Evolutionary conservation across 2,329 filamentous ascomycete species (phyloP).

Genomic region (Cadophora sp.): DNA sequence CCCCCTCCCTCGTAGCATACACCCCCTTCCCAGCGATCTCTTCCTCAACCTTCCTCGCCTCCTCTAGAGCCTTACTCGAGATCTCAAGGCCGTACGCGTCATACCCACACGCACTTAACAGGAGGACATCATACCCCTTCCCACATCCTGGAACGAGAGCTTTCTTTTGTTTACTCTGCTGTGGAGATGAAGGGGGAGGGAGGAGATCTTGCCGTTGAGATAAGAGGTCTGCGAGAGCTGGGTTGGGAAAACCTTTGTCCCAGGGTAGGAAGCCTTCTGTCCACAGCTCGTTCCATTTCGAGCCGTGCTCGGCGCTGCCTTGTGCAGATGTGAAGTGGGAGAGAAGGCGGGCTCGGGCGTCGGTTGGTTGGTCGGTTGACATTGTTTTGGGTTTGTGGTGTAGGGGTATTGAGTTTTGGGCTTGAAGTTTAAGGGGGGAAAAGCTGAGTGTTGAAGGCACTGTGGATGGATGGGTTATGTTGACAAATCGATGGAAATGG

Average conservation of each 20-base stretch:
- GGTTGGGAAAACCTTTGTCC: constrained; percentile 61
- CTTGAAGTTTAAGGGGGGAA: not conserved
- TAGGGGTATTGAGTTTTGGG: not conserved
- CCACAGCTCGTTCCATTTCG: constrained; percentile 58
- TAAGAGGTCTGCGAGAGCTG: constrained; percentile 61
- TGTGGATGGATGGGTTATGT: too few species aligned
- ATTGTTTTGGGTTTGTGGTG: not conserved
- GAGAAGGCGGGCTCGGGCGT: constrained; percentile 37
- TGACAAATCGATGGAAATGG: not conserved
- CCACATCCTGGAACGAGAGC: constrained; percentile 86
- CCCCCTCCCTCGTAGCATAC: too few species aligned
- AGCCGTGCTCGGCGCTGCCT: constrained; percentile 32
- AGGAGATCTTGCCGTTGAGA: constrained; percentile 54
- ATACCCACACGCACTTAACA: constrained; percentile 78
- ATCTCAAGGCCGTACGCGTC: constrained; percentile 77
- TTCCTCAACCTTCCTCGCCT: constrained; percentile 26
- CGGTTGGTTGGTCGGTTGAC: constrained; percentile 33
- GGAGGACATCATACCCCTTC: constrained; percentile 78
- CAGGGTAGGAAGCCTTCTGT: constrained; percentile 55
- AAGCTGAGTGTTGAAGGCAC: not conserved
- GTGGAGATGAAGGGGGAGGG: constrained; percentile 29
- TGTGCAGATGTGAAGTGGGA: constrained; percentile 38
- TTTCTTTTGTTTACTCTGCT: constrained; percentile 54
- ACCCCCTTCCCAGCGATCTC: too few species aligned
- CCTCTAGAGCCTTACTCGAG: constrained; percentile 32